phyloP scores from a whole-genome alignment of 2,329 filamentous ascomycete species.

The Nothopassalora personata region DNA sequence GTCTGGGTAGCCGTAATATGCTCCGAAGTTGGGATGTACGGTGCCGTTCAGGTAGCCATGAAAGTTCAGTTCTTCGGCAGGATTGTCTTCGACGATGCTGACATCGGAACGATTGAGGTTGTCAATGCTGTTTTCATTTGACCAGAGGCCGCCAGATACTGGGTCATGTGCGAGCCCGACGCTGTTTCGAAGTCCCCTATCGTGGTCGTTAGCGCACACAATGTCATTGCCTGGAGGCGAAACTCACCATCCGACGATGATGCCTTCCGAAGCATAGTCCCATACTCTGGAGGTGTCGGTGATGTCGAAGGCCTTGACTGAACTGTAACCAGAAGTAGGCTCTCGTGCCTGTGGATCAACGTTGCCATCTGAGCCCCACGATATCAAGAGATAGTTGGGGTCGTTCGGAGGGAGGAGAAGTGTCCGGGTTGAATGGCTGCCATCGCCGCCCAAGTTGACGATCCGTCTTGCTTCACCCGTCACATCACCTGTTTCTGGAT shows the following conservation, averaged over 20 bases:
- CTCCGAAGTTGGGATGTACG: constrained; percentile 36
- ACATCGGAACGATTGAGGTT: constrained; percentile 41
- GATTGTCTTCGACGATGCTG: constrained; percentile 54
- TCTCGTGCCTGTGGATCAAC: constrained; percentile 53
- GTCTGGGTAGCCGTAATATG: constrained; percentile 65
- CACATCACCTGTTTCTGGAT: constrained; percentile 2
- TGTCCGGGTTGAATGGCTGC: constrained; percentile 61
- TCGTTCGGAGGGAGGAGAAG: constrained; percentile 56
- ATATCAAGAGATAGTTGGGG: constrained; percentile 57
- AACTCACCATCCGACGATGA: constrained; percentile 44
- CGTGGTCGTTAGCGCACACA: too few species aligned
- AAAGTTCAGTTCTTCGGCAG: constrained; percentile 69
- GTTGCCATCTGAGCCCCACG: constrained; percentile 59
- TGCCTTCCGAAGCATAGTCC: constrained; percentile 48
- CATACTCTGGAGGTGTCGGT: constrained; percentile 39
- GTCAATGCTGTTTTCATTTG: constrained; percentile 67
- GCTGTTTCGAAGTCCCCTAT: constrained; percentile 63
- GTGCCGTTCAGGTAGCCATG: constrained; percentile 57
- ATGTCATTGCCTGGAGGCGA: too few species aligned
- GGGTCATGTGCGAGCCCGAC: constrained; percentile 63
- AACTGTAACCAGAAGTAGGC: constrained; percentile 55
- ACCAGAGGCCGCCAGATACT: constrained; percentile 45
- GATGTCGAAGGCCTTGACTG: constrained; percentile 59
- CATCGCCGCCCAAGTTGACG: constrained; percentile 6
- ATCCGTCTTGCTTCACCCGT: constrained; percentile 3